Conservation (phyloP, 1,284 basidiomycete genomes). For the Sanghuangporus weigelae region DNA sequence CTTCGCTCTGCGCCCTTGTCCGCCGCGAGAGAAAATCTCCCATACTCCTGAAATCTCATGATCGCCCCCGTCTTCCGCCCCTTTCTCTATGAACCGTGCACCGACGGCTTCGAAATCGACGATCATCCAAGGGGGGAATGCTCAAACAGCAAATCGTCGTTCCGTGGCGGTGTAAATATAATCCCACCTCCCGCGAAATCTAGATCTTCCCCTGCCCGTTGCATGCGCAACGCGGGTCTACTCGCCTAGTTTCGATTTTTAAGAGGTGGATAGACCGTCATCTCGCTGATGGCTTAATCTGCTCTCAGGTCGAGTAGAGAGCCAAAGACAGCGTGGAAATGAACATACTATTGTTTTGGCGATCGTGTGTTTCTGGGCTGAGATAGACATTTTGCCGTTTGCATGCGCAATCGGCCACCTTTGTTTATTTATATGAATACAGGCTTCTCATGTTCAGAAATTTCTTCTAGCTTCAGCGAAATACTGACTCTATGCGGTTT, state of each 20-base stretch:
- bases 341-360: too few relatives aligned
- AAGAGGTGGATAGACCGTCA: neutral
- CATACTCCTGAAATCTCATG: neutral
- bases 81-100: neutral
- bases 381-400: too few relatives aligned
- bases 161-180: neutral
- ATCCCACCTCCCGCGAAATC: neutral
- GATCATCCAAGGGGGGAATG: neutral
- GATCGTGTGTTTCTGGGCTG: too few relatives aligned
- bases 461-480: conserved; percentile 4
- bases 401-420: too few relatives aligned
- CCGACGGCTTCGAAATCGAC: neutral
- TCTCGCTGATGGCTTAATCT: neutral
- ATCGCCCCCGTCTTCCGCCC: neutral
- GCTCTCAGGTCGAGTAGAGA: too few relatives aligned
- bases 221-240: neutral
- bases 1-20: neutral
- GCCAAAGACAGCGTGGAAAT: too few relatives aligned
- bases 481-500: neutral
- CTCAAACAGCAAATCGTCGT: neutral
- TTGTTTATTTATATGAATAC: neutral
- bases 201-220: neutral
- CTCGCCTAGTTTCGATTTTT: neutral
- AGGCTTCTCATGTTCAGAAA: neutral
- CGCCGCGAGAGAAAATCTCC: neutral